A percentile compares a stretch with the other conserved stretches of the same genome.
Evolutionary conservation across 495 filamentous ascomycete species (phyloP).

Genomic region (Penicillium turbatum): DNA sequence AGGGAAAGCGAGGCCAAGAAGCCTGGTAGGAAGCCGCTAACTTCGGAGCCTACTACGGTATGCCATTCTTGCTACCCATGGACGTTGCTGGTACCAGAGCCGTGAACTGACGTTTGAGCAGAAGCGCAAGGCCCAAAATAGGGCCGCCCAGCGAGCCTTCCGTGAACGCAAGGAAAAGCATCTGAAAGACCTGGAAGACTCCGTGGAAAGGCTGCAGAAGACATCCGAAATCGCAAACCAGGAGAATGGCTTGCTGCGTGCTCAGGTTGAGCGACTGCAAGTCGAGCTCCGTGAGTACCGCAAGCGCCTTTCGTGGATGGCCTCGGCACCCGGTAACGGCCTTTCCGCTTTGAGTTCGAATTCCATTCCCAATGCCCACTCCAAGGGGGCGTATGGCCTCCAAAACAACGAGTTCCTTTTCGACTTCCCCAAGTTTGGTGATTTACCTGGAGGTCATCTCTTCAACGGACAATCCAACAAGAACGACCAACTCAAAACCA

Average conservation of each 20-base stretch:
- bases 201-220: slow-evolving; percentile 90
- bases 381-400: slow-evolving; percentile 42
- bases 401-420: slow-evolving; percentile 85
- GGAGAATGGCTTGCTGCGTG: slow-evolving; percentile 79
- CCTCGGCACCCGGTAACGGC: slow-evolving; percentile 37
- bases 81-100: not conserved
- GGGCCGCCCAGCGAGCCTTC: slow-evolving; percentile 94
- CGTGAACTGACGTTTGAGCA: slow-evolving; percentile 49
- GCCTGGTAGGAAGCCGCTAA: slow-evolving; percentile 92
- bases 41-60: slow-evolving; percentile 92
- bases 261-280: slow-evolving; percentile 82
- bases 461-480: slow-evolving; percentile 43
- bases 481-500: slow-evolving; percentile 31
- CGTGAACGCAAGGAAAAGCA: slow-evolving; percentile 98
- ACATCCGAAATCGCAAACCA: slow-evolving; percentile 74
- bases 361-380: slow-evolving; percentile 35
- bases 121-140: slow-evolving; percentile 99
- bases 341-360: slow-evolving; percentile 48
- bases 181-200: slow-evolving; percentile 89
- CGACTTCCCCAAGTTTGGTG: slow-evolving; percentile 91
- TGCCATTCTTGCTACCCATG: slow-evolving; percentile 28
- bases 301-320: slow-evolving; percentile 67
- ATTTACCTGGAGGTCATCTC: slow-evolving; percentile 61
- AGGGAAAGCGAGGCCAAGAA: slow-evolving; percentile 86
- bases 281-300: slow-evolving; percentile 85